These are phyloP conservation scores for Casuarina equisetifolia DNA, from an alignment of 306 rosid species.

Conservation along the genomic window DNA sequence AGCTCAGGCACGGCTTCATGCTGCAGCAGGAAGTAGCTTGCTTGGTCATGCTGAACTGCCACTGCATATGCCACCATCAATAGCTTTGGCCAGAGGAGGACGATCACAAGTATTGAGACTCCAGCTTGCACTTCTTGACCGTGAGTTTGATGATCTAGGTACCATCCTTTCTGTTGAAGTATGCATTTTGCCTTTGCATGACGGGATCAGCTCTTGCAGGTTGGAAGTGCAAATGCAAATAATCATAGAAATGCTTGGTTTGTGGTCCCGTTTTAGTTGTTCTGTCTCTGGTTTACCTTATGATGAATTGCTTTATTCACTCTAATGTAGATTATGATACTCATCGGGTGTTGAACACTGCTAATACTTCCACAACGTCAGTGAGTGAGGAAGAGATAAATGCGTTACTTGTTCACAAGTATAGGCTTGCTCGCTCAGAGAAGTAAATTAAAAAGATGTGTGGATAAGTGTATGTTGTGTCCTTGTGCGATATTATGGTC, in stretches of 20 bases:
- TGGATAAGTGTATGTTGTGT: background rate
- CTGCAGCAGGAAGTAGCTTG: conserved; percentile 80
- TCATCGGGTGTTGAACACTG: conserved; percentile 31
- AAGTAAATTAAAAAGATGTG: conserved; percentile 37
- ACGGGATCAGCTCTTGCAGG: background rate
- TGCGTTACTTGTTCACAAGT: conserved; percentile 56
- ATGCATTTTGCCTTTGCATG: background rate
- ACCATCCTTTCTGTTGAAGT: conserved; percentile 8
- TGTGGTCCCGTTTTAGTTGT: conserved; percentile 9
- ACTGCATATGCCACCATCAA: conserved; percentile 87
- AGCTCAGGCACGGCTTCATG: conserved; percentile 90
- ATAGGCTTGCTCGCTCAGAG: conserved; percentile 36
- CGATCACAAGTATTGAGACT: conserved; percentile 94
- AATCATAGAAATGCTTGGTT: background rate
- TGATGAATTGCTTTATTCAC: conserved; percentile 16
- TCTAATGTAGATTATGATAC: conserved; percentile 40
- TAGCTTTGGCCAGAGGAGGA: conserved; percentile 79
- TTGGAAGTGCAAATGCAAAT: background rate
- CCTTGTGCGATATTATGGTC: background rate
- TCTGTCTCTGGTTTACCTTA: background rate
- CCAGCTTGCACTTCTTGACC: conserved; percentile 96
- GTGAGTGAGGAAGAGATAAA: conserved; percentile 63
- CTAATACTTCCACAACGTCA: conserved; percentile 38
- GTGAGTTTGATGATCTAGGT: conserved; percentile 96
- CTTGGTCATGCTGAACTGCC: conserved; percentile 83